Evolutionary conservation across 169 alveolate genomes (phyloP).

Genomic region (Eimeria acervulina): DNA sequence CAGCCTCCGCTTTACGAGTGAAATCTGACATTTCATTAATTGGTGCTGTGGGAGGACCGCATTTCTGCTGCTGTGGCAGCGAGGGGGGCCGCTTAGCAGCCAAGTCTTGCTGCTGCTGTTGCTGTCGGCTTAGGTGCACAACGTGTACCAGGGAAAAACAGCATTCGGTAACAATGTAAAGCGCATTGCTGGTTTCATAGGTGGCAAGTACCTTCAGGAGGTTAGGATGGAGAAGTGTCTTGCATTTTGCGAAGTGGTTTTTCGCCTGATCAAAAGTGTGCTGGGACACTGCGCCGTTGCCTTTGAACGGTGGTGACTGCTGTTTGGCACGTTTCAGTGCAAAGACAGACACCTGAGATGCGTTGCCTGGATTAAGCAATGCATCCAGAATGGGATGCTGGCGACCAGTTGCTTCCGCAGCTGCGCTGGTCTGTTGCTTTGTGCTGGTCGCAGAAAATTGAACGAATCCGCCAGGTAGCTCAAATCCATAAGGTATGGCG

Average conservation of each 20-base stretch:
- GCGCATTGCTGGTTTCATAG: conserved; percentile 70
- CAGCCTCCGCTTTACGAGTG: conserved; percentile 42
- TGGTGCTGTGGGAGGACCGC: conserved; percentile 33
- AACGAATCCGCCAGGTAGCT: conserved; percentile 65
- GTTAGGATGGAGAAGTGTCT: conserved; percentile 82
- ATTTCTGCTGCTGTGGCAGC: conserved; percentile 37
- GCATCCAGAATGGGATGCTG: conserved; percentile 51
- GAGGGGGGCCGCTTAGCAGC: conserved; percentile 61
- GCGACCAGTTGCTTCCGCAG: conserved; percentile 29
- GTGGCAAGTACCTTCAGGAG: conserved; percentile 76
- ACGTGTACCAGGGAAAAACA: conserved; percentile 59
- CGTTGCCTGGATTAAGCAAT: conserved; percentile 42
- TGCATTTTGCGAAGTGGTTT: conserved; percentile 53
- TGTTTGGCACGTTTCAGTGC: conserved; percentile 63
- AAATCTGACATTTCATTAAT: neutral
- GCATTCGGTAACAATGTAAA: conserved; percentile 76
- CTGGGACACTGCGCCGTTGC: conserved; percentile 40
- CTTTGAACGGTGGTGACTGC: conserved; percentile 54
- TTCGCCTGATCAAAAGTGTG: conserved; percentile 65
- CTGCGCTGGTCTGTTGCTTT: neutral
- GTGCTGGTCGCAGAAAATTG: conserved; percentile 60
- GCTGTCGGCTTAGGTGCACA: conserved; percentile 36
- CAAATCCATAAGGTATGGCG: conserved; percentile 53
- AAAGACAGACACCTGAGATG: conserved; percentile 41
- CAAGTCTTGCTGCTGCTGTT: conserved; percentile 48